These are phyloP conservation scores for Penicillium robsamsonii DNA, from an alignment of 495 filamentous ascomycete species.

Conservation along the genomic window DNA sequence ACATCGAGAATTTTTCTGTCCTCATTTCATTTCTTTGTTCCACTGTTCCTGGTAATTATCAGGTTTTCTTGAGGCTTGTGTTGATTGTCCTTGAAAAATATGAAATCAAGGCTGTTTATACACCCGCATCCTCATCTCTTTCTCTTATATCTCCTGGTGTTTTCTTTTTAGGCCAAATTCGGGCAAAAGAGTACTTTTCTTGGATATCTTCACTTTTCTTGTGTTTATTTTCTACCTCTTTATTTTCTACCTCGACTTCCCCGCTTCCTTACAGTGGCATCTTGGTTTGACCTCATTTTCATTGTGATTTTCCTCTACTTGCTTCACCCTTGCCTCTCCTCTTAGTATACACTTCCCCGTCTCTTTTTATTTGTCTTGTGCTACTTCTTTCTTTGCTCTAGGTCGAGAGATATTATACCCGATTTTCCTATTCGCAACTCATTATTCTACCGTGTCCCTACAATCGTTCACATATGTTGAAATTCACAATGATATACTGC, in stretches of 20 bases:
- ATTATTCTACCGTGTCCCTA: neutral
- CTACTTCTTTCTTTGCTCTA: neutral
- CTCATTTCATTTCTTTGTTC: slow-evolving; percentile 18
- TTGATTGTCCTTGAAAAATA: slow-evolving; percentile 12
- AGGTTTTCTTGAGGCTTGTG: slow-evolving; percentile 2
- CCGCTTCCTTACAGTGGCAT: neutral
- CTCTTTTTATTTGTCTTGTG: neutral
- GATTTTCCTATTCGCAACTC: slow-evolving; percentile 5
- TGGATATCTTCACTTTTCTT: neutral
- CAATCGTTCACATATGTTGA: neutral
- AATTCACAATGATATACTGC: neutral
- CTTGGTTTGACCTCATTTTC: slow-evolving; percentile 11
- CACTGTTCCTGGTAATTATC: slow-evolving; percentile 1
- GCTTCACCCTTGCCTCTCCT: neutral
- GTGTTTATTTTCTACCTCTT: neutral
- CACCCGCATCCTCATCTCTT: slow-evolving; percentile 3
- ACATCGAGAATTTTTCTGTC: slow-evolving; percentile 17
- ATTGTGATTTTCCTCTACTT: slow-evolving; percentile 23
- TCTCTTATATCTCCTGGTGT: neutral
- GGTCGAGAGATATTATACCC: slow-evolving; percentile 28
- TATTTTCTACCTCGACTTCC: neutral
- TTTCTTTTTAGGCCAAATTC: neutral
- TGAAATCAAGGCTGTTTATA: slow-evolving; percentile 9
- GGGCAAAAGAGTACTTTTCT: neutral
- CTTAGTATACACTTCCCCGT: slow-evolving; percentile 6